Percentiles rank a stretch among this genome's conserved stretches.
phyloP scores from a whole-genome alignment of 2,329 filamentous ascomycete species.

The Pseudogymnoascus sp. region DNA sequence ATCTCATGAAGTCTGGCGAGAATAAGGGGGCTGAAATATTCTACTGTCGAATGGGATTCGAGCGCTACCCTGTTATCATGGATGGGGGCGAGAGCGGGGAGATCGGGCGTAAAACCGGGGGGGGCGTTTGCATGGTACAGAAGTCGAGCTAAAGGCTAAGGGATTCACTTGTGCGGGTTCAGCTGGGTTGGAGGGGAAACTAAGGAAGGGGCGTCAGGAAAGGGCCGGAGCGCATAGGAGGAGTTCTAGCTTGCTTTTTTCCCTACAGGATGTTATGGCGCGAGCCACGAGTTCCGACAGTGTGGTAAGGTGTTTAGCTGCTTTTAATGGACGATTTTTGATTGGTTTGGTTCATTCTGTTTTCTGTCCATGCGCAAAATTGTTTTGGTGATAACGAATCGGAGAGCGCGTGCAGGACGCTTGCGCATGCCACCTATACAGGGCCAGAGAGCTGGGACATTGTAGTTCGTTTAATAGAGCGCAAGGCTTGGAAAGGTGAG shows the following conservation, averaged over 20 bases:
- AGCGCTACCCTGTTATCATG: conserved; percentile 5
- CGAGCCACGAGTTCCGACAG: neutral
- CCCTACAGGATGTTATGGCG: neutral
- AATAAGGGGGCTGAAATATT: conserved; percentile 1
- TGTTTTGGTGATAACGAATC: neutral
- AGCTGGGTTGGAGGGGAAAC: neutral
- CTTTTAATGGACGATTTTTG: neutral
- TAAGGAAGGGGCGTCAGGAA: neutral
- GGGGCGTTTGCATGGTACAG: conserved; percentile 9
- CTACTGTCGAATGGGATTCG: conserved; percentile 2
- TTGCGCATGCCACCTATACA: neutral
- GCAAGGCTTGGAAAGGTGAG: neutral
- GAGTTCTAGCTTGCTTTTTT: neutral
- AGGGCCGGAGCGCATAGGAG: neutral
- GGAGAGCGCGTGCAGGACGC: neutral
- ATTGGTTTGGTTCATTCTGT: neutral
- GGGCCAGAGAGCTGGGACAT: neutral
- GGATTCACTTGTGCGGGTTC: neutral
- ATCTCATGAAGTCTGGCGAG: conserved; percentile 8
- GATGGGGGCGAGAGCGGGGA: neutral
- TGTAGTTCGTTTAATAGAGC: neutral
- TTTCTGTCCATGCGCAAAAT: neutral
- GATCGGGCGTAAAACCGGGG: conserved; percentile 5
- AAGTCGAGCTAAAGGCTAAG: neutral
- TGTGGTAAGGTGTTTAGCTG: conserved; percentile 1